phyloP scores from a whole-genome alignment of 1,284 basidiomycete species.

The Irpex sp. region DNA sequence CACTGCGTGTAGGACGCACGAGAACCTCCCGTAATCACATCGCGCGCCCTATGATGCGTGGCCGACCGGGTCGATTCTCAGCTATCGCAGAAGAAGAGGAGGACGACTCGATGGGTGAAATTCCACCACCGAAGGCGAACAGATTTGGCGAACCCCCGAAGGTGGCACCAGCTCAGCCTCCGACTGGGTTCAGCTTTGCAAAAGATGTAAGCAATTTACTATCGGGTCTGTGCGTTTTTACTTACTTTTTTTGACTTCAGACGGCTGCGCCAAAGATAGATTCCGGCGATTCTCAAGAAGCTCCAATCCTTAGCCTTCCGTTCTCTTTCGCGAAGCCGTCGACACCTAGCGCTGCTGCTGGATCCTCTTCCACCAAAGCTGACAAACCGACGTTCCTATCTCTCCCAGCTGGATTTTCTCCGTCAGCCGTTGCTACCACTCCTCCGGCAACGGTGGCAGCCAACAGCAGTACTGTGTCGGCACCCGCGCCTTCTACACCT shows the following conservation, averaged over 20 bases:
- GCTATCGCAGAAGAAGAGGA: conserved; percentile 58
- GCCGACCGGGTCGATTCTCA: conserved; percentile 51
- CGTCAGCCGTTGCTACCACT: conserved; percentile 4
- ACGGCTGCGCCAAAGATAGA: conserved; percentile 25
- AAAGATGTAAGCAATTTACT: conserved; percentile 45
- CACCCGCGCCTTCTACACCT: conserved; percentile 13
- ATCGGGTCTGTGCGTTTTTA: conserved; percentile 4
- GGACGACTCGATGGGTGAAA: conserved; percentile 44
- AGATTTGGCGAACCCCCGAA: conserved; percentile 33
- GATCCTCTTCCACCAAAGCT: conserved; percentile 5
- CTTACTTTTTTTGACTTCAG: conserved; percentile 12
- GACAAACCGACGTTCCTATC: conserved; percentile 6
- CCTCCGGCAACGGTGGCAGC: conserved; percentile 5
- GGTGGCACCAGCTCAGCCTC: conserved; percentile 44
- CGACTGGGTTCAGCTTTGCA: conserved; percentile 65
- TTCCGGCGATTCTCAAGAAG: conserved; percentile 48
- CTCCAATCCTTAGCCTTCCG: conserved; percentile 58
- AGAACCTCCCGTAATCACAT: conserved; percentile 52
- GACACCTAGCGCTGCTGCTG: background rate
- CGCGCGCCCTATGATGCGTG: conserved; percentile 33
- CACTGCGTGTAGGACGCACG: conserved; percentile 61
- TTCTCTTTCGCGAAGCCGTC: conserved; percentile 53
- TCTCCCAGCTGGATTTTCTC: background rate
- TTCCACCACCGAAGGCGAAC: conserved; percentile 41
- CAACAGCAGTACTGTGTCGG: conserved; percentile 1